A percentile compares a stretch with the other conserved stretches of the same genome.
Evolutionary conservation across 441 rosid species (phyloP).

Genomic region (Corymbia calophylla): DNA sequence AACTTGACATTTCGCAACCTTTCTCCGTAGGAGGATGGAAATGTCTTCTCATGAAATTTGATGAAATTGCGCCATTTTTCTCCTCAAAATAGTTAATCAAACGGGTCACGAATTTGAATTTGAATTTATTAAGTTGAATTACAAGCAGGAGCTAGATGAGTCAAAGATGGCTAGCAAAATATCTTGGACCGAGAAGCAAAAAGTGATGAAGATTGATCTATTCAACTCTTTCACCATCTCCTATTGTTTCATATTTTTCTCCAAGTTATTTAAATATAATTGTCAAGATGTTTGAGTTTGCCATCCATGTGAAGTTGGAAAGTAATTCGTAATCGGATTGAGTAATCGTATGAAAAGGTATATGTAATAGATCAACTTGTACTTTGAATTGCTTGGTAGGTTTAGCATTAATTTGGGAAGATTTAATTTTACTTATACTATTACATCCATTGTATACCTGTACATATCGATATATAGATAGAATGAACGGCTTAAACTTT

Average conservation of each 20-base stretch:
- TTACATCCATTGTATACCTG: background rate
- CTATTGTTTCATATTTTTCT: background rate
- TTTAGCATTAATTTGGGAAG: background rate
- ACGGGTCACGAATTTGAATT: background rate
- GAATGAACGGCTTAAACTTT: too few species aligned
- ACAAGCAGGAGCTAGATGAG: background rate
- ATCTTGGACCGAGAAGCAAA: background rate
- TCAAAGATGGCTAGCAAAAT: background rate
- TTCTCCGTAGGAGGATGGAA: background rate
- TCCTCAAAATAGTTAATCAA: background rate
- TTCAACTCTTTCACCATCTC: background rate
- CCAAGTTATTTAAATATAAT: too few species aligned
- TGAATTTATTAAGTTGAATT: background rate
- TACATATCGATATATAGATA: background rate
- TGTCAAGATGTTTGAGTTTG: background rate
- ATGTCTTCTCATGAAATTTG: background rate
- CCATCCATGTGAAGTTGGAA: too few species aligned
- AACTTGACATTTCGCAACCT: fast-evolving
- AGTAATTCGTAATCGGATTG: background rate
- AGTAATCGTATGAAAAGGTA: too few species aligned
- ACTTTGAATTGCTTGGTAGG: background rate
- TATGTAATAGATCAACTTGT: too few species aligned
- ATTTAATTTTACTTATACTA: background rate
- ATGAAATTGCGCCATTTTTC: background rate
- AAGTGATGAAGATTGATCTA: too few species aligned